Base-by-base conservation (phyloP, 2,329 filamentous ascomycete genomes). In the Xylaria sp. region DNA sequence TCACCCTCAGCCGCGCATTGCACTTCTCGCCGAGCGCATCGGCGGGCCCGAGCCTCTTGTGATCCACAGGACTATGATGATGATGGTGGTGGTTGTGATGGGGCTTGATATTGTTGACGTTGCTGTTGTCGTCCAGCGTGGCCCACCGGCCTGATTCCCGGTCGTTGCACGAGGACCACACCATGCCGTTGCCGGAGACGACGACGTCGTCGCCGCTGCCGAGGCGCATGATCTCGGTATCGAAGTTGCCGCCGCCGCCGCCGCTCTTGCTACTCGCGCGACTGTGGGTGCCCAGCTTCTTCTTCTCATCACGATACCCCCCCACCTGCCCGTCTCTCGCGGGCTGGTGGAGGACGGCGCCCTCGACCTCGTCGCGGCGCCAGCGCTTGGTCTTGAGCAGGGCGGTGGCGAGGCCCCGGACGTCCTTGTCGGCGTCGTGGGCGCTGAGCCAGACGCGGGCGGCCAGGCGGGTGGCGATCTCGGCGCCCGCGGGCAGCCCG, bases 401-500 rank as follows among this genome's bases (percentile, higher is more conserved):
- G 39, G 69, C 76, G 4, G 78, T 81, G 2, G 77, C 78, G 45
- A 83, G 64, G 0, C 84, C 84, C 2, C 71, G 73, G 21, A 79
- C 77, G 34, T 81, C 74, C 63, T 86, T 87, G 22, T 82, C 78
- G 4, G 79, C 82, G 61, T 87, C 84, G 57, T 86, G 84, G 0
- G 84, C 79, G 50, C 79, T 78, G 18, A 89, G 76, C 86, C 86
- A 89, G 1, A 76, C 73, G 51, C 74, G 75, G 3, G 83, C 82
- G 11, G 77, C 76, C 1, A 86, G 69, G 18, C 74, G 76, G 37
- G 74, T 70, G 2, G 83, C 84, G 21, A 85, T 81, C 52, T 83
- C 78, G 21, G 80, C 67, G 0, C 86, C 86, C 9, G 79, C 77
- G 0, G 83, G 81, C 8, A 78, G 77, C 1, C 84, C 85, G 2